Conservation (phyloP, 2,329 filamentous ascomycete genomes). For the Fusarium globosum region DNA sequence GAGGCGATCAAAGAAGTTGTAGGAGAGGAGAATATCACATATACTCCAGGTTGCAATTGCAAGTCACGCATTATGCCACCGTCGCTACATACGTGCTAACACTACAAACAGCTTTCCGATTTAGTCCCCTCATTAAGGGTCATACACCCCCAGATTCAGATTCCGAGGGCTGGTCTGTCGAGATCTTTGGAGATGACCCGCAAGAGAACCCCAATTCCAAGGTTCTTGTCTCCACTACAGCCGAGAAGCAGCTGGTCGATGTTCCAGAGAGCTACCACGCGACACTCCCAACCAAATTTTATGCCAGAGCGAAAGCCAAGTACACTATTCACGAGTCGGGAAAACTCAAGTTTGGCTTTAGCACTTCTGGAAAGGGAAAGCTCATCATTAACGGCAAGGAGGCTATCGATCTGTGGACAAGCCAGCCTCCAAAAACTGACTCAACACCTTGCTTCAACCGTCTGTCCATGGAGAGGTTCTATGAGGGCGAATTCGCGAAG, state of each 20-base stretch:
- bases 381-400: constrained; percentile 49
- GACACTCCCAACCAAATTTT: constrained; percentile 28
- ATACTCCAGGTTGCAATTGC: constrained; percentile 39
- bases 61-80: accelerated
- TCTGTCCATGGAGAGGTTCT: constrained; percentile 32
- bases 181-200: constrained; percentile 30
- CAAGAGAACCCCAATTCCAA: not conserved
- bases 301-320: constrained; percentile 16
- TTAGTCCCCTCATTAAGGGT: constrained; percentile 29
- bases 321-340: constrained; percentile 14
- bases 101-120: constrained; percentile 14
- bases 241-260: constrained; percentile 36
- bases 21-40: constrained; percentile 29
- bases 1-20: constrained; percentile 46
- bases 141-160: constrained; percentile 1
- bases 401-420: constrained; percentile 48
- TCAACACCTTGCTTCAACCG: constrained; percentile 50
- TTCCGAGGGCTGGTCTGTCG: constrained; percentile 26
- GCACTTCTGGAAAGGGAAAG: constrained; percentile 50
- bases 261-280: constrained; percentile 33
- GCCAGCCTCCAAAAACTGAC: constrained; percentile 48
- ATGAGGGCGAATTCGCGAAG: constrained; percentile 11
- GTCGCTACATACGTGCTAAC: not conserved
- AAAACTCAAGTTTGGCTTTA: constrained; percentile 46
- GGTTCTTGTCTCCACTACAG: constrained; percentile 1